A percentile compares a stretch with the other conserved stretches of the same genome.
phyloP scores from a whole-genome alignment of 768 basidiomycete genomes.

The Lentinula sp. region DNA sequence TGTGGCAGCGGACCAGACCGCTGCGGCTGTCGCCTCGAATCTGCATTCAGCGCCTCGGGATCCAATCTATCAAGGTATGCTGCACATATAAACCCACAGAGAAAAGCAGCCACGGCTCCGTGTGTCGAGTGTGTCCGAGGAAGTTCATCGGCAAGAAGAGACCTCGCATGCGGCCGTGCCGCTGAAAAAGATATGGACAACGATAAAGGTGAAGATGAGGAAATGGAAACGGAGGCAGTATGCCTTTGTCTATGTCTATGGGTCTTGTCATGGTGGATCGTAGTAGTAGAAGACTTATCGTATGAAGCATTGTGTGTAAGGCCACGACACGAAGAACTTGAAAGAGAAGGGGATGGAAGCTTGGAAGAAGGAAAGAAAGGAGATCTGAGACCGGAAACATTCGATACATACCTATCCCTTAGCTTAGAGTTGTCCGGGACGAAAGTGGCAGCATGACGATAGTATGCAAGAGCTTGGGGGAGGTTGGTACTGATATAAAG shows the following conservation, averaged over 20 bases:
- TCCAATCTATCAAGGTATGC: too few relatives aligned
- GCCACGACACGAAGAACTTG: too few relatives aligned
- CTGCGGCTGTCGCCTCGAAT: too few relatives aligned
- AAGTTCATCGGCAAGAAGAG: constrained; percentile 3
- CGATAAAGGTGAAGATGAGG: neutral
- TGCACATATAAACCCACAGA: too few relatives aligned
- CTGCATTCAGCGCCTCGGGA: too few relatives aligned
- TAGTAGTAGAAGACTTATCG: too few relatives aligned
- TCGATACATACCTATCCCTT: constrained; percentile 73
- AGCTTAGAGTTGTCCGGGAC: constrained; percentile 84
- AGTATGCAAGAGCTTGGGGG: constrained; percentile 71
- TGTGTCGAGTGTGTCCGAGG: constrained; percentile 2
- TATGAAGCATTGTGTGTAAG: too few relatives aligned
- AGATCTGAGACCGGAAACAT: neutral
- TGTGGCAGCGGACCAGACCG: too few relatives aligned
- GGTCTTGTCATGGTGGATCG: too few relatives aligned
- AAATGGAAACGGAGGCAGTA: constrained; percentile 4
- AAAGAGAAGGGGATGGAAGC: too few relatives aligned
- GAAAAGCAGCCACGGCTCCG: neutral
- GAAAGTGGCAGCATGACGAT: constrained; percentile 74
- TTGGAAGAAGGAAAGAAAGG: constrained; percentile 8
- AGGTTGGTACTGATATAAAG: constrained; percentile 58
- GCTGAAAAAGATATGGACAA: neutral
- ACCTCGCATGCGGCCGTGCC: constrained; percentile 8
- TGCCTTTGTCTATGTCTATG: too few relatives aligned